phyloP scores from a whole-genome alignment of 164 flowering plant species.

The Magnolia kwangsiensis region DNA sequence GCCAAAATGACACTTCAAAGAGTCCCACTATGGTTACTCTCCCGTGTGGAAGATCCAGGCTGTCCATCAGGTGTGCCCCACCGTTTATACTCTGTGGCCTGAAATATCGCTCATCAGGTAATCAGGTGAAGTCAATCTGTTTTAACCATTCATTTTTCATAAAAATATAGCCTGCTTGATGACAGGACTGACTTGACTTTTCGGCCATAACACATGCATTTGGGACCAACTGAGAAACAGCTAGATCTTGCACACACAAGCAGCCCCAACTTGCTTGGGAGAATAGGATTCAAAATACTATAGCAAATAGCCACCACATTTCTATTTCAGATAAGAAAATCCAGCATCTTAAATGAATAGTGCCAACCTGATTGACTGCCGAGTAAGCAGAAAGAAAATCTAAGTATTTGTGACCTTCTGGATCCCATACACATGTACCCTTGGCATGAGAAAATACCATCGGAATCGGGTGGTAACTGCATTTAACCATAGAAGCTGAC shows the following conservation, averaged over 20 bases:
- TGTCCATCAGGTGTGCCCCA: no score
- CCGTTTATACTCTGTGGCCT: no score
- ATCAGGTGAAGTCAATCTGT: no score
- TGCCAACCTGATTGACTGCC: slow-evolving; percentile 88
- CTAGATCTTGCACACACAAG: neutral
- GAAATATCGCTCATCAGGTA: no score
- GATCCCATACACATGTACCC: slow-evolving; percentile 93
- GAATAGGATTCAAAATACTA: neutral
- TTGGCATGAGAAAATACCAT: slow-evolving; percentile 86
- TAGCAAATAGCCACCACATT: neutral
- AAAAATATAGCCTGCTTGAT: no score
- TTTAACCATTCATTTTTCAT: no score
- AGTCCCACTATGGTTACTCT: no score
- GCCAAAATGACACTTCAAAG: no score
- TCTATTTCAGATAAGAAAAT: neutral
- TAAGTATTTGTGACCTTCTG: slow-evolving; percentile 86
- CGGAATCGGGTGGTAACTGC: slow-evolving; percentile 95
- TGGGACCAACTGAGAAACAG: neutral
- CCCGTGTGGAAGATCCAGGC: no score
- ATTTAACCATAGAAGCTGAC: slow-evolving; percentile 17
- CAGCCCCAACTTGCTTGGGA: neutral
- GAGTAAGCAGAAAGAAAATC: slow-evolving; percentile 97
- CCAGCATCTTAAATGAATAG: neutral
- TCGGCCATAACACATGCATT: neutral
- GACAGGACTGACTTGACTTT: no score